Conservation (phyloP, 2,329 filamentous ascomycete genomes). For the Dactylonectria macrodidyma region DNA sequence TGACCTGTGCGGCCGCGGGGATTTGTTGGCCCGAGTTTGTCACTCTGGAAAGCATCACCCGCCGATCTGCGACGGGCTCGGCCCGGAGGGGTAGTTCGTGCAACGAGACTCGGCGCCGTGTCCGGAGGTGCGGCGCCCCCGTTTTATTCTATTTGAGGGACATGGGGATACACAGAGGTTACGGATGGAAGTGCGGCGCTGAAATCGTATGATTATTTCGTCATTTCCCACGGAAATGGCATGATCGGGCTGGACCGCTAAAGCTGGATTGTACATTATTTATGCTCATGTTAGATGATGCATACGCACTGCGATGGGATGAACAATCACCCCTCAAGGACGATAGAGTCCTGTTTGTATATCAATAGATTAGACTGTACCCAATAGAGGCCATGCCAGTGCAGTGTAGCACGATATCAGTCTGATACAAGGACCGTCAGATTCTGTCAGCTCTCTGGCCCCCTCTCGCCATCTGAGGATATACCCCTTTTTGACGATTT, state of each 20-base stretch:
- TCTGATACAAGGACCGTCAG: neutral
- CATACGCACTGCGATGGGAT: neutral
- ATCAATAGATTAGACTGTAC: conserved; percentile 7
- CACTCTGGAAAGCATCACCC: neutral
- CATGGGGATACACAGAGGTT: neutral
- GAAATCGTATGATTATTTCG: conserved; percentile 24
- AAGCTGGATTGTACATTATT: conserved; percentile 8
- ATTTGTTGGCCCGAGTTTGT: neutral
- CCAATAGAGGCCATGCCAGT: neutral
- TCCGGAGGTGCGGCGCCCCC: conserved; percentile 9
- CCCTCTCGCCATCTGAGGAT: neutral
- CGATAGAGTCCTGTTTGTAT: neutral
- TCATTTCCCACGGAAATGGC: conserved; percentile 23
- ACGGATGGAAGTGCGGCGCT: conserved; percentile 10
- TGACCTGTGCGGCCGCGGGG: neutral
- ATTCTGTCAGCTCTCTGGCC: neutral
- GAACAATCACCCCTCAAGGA: neutral
- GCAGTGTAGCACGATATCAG: neutral
- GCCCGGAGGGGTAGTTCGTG: conserved; percentile 1
- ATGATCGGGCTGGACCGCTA: conserved; percentile 13
- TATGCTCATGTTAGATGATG: neutral
- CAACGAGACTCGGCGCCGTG: conserved; percentile 11
- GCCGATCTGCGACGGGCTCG: neutral
- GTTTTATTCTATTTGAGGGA: neutral
- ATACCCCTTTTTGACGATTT: neutral